Evolutionary conservation across 495 filamentous ascomycete genomes (phyloP).

Genomic region (Acidomyces sp.): DNA sequence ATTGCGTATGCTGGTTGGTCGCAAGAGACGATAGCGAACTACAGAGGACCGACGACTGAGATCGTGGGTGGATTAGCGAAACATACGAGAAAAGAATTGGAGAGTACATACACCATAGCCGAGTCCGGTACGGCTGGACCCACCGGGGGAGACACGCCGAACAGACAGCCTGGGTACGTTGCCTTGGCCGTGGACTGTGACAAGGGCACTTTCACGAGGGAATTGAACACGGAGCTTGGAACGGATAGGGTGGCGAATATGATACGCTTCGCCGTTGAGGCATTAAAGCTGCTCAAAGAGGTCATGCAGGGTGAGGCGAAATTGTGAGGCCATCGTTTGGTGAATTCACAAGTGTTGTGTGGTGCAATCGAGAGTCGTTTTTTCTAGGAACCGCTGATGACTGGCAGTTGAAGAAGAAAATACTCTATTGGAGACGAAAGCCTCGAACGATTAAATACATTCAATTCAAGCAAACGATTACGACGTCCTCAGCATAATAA

Average conservation of each 20-base stretch:
- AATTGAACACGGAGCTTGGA: slow-evolving; percentile 40
- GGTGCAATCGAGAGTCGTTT: neutral
- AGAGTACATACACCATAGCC: slow-evolving; percentile 41
- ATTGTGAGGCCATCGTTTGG: slow-evolving; percentile 19
- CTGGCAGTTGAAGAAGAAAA: too few species aligned
- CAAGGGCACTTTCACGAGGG: slow-evolving; percentile 36
- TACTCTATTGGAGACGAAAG: too few species aligned
- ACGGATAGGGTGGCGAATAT: slow-evolving; percentile 45
- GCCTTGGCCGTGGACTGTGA: slow-evolving; percentile 43
- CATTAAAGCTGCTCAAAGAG: slow-evolving; percentile 42
- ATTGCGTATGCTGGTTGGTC: slow-evolving; percentile 50
- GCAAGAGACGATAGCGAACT: slow-evolving; percentile 33
- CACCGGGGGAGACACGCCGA: slow-evolving; percentile 42
- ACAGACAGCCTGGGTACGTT: slow-evolving; percentile 48
- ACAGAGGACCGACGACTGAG: slow-evolving; percentile 44
- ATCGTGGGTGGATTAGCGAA: slow-evolving; percentile 43
- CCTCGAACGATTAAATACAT: too few species aligned
- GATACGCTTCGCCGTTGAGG: slow-evolving; percentile 46
- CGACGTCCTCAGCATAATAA: too few species aligned
- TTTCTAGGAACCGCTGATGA: neutral
- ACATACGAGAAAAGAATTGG: slow-evolving; percentile 38
- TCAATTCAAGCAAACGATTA: neutral
- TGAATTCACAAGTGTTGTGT: neutral
- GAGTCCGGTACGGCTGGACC: slow-evolving; percentile 54
- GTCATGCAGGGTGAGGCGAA: slow-evolving; percentile 40